These are phyloP conservation scores for Phaeosphaeria sp. DNA, from an alignment of 2,329 filamentous ascomycete species.

Conservation along the genomic window DNA sequence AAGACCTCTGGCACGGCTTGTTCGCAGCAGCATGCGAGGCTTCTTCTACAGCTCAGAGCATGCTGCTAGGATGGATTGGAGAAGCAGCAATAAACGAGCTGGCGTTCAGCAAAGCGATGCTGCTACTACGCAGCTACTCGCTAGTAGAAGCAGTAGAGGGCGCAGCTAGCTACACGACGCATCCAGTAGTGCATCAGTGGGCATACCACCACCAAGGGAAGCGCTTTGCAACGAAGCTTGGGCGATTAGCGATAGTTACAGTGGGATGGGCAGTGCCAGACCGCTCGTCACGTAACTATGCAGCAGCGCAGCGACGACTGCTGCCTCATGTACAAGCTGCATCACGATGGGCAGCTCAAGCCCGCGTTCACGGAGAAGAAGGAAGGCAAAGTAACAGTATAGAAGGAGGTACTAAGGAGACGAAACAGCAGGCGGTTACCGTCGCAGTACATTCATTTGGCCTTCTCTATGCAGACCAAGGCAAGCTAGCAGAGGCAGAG, in stretches of 20 bases:
- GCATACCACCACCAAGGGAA: constrained; percentile 24
- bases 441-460: constrained; percentile 17
- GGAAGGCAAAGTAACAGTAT: neutral
- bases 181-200: constrained; percentile 26
- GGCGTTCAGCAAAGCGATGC: constrained; percentile 22
- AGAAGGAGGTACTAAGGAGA: constrained; percentile 1
- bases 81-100: constrained; percentile 19
- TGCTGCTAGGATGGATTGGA: constrained; percentile 21
- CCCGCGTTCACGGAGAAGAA: neutral
- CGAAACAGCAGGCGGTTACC: constrained; percentile 13
- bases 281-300: constrained; percentile 8
- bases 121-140: constrained; percentile 34
- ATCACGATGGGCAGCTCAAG: constrained; percentile 8
- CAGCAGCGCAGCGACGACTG: constrained; percentile 23
- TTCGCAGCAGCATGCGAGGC: constrained; percentile 15
- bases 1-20: constrained; percentile 35
- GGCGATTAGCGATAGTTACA: constrained; percentile 13
- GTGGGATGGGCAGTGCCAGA: constrained; percentile 19
- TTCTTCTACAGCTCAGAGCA: constrained; percentile 3
- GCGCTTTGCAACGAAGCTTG: constrained; percentile 14
- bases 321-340: constrained; percentile 21
- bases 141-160: constrained; percentile 23
- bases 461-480: constrained; percentile 26
- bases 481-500: too few relatives aligned
- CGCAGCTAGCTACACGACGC: constrained; percentile 19